A percentile compares a stretch with the other conserved stretches of the same genome.
Evolutionary conservation across 768 basidiomycete genomes (phyloP).

Genomic region (Daedaleopsis nitida): DNA sequence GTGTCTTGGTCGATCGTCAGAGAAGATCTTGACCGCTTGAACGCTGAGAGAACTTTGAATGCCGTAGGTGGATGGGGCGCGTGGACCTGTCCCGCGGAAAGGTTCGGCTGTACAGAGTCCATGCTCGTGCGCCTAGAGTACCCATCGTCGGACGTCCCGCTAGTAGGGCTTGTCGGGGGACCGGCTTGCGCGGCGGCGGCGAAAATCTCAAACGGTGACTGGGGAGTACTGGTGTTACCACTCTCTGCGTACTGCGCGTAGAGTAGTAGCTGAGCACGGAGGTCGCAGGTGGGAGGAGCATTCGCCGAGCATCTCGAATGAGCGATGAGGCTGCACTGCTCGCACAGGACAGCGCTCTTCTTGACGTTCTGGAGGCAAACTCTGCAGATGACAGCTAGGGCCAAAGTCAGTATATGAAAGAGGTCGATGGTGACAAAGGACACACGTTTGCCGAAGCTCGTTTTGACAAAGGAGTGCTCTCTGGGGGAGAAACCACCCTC

Average conservation of each 20-base stretch:
- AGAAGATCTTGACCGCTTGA: constrained; percentile 67
- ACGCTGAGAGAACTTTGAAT: constrained; percentile 68
- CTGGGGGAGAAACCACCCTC: constrained; percentile 63
- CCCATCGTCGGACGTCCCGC: constrained; percentile 55
- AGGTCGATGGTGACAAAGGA: constrained; percentile 18
- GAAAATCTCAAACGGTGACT: constrained; percentile 52
- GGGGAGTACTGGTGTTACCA: constrained; percentile 54
- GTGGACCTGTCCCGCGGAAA: constrained; percentile 48
- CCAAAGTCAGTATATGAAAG: constrained; percentile 7
- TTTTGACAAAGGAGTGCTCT: constrained; percentile 87
- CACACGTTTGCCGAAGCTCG: constrained; percentile 90
- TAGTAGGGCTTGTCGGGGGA: constrained; percentile 44
- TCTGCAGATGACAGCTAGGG: constrained; percentile 80
- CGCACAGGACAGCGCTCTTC: constrained; percentile 86
- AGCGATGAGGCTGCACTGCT: constrained; percentile 86
- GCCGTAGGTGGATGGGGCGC: constrained; percentile 58
- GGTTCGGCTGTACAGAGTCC: constrained; percentile 41
- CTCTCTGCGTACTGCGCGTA: constrained; percentile 80
- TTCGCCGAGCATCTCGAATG: constrained; percentile 76
- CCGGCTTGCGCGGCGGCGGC: constrained; percentile 33
- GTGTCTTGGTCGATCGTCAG: constrained; percentile 31
- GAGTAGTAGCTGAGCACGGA: constrained; percentile 76
- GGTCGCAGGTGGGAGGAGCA: constrained; percentile 80
- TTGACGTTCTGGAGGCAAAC: constrained; percentile 81
- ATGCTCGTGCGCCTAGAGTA: constrained; percentile 45